phyloP scores from a whole-genome alignment of 73 alveolate species.

The Paramecium caudatum region DNA sequence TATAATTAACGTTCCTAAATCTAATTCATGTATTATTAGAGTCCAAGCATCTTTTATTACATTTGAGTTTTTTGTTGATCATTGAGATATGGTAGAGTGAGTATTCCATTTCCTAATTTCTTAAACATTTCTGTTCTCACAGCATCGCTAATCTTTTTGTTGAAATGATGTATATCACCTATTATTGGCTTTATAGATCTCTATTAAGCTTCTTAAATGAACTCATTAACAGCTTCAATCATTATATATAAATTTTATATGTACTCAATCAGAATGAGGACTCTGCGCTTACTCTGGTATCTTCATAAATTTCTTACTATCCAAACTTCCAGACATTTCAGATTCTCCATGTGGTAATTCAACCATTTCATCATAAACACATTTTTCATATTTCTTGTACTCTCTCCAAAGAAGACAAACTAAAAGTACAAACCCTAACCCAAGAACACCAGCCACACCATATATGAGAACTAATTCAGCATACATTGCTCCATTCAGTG shows the following conservation, averaged over 20 bases:
- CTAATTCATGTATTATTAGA: too few species aligned
- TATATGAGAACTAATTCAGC: not conserved
- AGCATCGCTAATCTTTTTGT: not conserved
- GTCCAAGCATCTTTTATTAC: too few species aligned
- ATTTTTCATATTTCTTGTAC: not conserved
- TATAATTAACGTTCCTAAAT: too few species aligned
- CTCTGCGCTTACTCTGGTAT: not conserved
- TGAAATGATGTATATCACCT: not conserved
- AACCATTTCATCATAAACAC: not conserved
- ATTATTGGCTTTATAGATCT: too few species aligned
- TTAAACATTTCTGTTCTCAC: not conserved
- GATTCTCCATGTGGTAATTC: too few species aligned
- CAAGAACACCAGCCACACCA: not conserved
- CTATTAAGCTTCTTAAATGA: too few species aligned
- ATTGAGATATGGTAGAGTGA: not conserved
- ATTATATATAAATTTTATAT: too few species aligned
- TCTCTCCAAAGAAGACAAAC: not conserved
- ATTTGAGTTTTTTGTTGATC: too few species aligned
- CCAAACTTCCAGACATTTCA: too few species aligned
- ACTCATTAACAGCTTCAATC: too few species aligned
- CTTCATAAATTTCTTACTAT: not conserved
- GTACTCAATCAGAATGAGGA: slow-evolving; percentile 50
- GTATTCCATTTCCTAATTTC: not conserved
- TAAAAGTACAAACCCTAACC: not conserved
- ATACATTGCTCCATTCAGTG: not conserved